phyloP scores from a whole-genome alignment of 2,329 filamentous ascomycete species.

The Pestalotiopsis sp. region DNA sequence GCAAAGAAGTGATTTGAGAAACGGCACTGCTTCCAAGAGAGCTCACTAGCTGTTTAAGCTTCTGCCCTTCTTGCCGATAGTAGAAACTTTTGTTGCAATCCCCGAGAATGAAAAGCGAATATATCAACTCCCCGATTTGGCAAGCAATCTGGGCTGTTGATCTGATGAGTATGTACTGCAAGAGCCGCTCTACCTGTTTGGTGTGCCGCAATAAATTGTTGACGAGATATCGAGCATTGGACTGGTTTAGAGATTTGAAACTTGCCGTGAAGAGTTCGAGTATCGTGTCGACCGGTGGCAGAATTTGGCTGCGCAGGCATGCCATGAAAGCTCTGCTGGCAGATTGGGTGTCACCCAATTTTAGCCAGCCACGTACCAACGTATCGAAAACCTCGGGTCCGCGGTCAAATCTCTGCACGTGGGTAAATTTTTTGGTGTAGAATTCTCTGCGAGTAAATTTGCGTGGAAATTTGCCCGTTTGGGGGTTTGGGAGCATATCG shows the following conservation, averaged over 20 bases:
- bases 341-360: constrained; percentile 38
- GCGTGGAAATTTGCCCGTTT: constrained; percentile 24
- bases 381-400: constrained; percentile 44
- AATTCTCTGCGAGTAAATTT: constrained; percentile 25
- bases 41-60: not conserved
- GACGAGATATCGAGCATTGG: constrained; percentile 25
- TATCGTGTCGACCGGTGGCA: constrained; percentile 25
- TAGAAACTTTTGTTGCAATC: constrained; percentile 21
- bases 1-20: not conserved
- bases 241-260: constrained; percentile 23
- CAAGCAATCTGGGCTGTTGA: constrained; percentile 20
- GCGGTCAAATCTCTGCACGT: constrained; percentile 44
- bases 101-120: constrained; percentile 26
- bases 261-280: constrained; percentile 28
- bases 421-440: constrained; percentile 31
- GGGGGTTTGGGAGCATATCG: constrained; percentile 31
- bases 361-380: constrained; percentile 51
- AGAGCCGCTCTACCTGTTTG: constrained; percentile 20
- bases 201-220: constrained; percentile 26
- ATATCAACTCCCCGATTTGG: constrained; percentile 24
- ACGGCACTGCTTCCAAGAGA: not conserved
- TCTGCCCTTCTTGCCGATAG: constrained; percentile 13
- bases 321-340: constrained; percentile 32
- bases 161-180: constrained; percentile 20
- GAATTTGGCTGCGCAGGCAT: constrained; percentile 25